Conservation (phyloP, 164 flowering plant species). For the Berberis thunbergii region DNA sequence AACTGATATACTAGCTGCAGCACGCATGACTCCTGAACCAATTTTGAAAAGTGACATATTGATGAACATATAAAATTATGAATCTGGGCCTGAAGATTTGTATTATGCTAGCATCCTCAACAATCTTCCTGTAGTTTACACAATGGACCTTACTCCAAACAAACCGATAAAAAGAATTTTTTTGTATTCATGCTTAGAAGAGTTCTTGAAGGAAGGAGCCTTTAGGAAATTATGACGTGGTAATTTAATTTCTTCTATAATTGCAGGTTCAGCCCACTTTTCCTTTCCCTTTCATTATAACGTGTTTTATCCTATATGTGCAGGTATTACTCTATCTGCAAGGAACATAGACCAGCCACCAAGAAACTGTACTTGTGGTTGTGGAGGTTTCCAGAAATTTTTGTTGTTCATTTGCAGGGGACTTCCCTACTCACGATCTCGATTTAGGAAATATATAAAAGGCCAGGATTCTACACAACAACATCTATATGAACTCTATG, state of each 20-base stretch:
- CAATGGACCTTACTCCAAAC: slow-evolving; percentile 49
- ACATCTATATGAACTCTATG: slow-evolving; percentile 73
- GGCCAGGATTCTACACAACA: slow-evolving; percentile 33
- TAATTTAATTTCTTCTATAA: slow-evolving; percentile 3
- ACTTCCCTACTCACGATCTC: slow-evolving; percentile 72
- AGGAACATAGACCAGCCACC: slow-evolving; percentile 86
- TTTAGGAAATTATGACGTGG: slow-evolving; percentile 97
- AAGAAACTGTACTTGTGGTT: slow-evolving; percentile 92
- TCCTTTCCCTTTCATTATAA: background rate
- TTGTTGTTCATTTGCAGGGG: slow-evolving; percentile 90
- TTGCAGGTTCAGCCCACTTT: background rate
- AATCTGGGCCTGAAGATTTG: slow-evolving; percentile 23
- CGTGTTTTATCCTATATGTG: slow-evolving; percentile 11
- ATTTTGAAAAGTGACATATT: slow-evolving; percentile 27
- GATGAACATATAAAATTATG: slow-evolving; percentile 33
- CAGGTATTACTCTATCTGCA: slow-evolving; percentile 95
- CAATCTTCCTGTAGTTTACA: slow-evolving; percentile 78
- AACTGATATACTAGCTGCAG: slow-evolving; percentile 49
- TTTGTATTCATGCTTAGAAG: slow-evolving; percentile 86
- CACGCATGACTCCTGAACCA: slow-evolving; percentile 54
- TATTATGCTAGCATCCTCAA: slow-evolving; percentile 67
- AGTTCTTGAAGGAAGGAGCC: slow-evolving; percentile 91
- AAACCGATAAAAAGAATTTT: slow-evolving; percentile 78
- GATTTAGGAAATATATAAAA: slow-evolving; percentile 71
- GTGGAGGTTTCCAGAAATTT: slow-evolving; percentile 67